A percentile compares a stretch with the other conserved stretches of the same genome.
phyloP scores from a whole-genome alignment of 208 protist genomes.

The Wallacemonas rigidus region DNA sequence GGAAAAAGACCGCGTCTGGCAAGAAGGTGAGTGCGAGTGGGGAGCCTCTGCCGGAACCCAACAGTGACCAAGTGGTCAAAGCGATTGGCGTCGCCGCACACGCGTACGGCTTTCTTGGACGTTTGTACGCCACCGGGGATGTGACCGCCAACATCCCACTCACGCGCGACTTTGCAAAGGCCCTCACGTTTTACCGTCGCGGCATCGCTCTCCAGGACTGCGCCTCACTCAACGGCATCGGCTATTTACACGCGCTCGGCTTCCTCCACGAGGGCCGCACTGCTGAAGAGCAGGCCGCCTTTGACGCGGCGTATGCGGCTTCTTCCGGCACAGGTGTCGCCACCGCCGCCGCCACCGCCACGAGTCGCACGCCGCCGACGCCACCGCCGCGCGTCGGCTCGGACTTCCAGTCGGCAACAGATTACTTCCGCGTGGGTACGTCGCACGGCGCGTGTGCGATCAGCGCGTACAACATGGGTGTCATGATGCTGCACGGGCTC shows the following conservation, averaged over 20 bases:
- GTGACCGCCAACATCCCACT: slow-evolving; percentile 34
- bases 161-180: slow-evolving; percentile 48
- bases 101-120: slow-evolving; percentile 65
- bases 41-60: neutral
- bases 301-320: neutral
- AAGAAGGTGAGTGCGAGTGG: neutral
- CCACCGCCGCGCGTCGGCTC: slow-evolving; percentile 17
- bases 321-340: neutral
- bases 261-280: slow-evolving; percentile 38
- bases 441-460: slow-evolving; percentile 35
- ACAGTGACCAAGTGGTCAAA: slow-evolving; percentile 40
- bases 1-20: neutral
- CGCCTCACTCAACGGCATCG: slow-evolving; percentile 76
- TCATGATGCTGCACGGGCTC: slow-evolving; percentile 69
- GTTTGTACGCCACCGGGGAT: slow-evolving; percentile 71
- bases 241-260: slow-evolving; percentile 82
- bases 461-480: slow-evolving; percentile 81
- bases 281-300: neutral
- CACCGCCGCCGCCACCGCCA: neutral
- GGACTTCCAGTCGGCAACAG: slow-evolving; percentile 55
- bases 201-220: slow-evolving; percentile 48
- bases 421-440: slow-evolving; percentile 41
- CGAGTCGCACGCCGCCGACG: neutral
- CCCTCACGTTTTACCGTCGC: slow-evolving; percentile 61
- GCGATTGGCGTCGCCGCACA: slow-evolving; percentile 30